A percentile compares a stretch with the other conserved stretches of the same genome.
Conservation (phyloP, 2,329 filamentous ascomycete species). For the Sporothrix dimorphospora region DNA sequence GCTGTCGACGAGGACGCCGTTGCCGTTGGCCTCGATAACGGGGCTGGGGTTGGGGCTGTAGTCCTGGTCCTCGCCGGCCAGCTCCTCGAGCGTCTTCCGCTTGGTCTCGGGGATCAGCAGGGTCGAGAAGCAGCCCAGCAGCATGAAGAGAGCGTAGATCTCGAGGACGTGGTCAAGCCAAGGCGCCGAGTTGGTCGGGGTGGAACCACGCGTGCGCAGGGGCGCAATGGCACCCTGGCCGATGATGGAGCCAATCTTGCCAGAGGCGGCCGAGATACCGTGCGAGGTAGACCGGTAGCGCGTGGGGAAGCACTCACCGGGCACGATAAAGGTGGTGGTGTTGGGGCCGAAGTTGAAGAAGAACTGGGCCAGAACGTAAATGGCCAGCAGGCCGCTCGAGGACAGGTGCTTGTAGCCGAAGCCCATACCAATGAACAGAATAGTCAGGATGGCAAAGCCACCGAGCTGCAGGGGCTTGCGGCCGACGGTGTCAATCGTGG, state of each 20-base stretch:
- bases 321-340: slow-evolving; percentile 60
- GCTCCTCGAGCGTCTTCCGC: slow-evolving; percentile 71
- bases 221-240: slow-evolving; percentile 61
- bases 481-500: slow-evolving; percentile 68
- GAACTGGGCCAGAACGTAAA: slow-evolving; percentile 61
- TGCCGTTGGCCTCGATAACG: slow-evolving; percentile 17
- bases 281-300: slow-evolving; percentile 61
- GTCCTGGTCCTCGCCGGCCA: slow-evolving; percentile 42
- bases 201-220: slow-evolving; percentile 53
- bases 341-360: slow-evolving; percentile 65
- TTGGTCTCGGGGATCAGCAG: slow-evolving; percentile 75
- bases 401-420: slow-evolving; percentile 61
- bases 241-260: slow-evolving; percentile 61
- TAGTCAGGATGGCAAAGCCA: slow-evolving; percentile 63
- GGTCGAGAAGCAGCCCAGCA: slow-evolving; percentile 69
- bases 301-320: slow-evolving; percentile 60
- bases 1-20: slow-evolving; percentile 26
- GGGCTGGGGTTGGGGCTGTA: not conserved
- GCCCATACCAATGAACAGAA: slow-evolving; percentile 65
- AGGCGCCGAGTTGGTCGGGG: slow-evolving; percentile 48
- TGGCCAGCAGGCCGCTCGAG: slow-evolving; percentile 57
- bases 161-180: slow-evolving; percentile 80
- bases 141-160: slow-evolving; percentile 77
- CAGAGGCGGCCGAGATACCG: slow-evolving; percentile 59
- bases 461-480: slow-evolving; percentile 76